Conservation (phyloP, 1,139 yeast species). For the Suhomyces bokatorum region DNA sequence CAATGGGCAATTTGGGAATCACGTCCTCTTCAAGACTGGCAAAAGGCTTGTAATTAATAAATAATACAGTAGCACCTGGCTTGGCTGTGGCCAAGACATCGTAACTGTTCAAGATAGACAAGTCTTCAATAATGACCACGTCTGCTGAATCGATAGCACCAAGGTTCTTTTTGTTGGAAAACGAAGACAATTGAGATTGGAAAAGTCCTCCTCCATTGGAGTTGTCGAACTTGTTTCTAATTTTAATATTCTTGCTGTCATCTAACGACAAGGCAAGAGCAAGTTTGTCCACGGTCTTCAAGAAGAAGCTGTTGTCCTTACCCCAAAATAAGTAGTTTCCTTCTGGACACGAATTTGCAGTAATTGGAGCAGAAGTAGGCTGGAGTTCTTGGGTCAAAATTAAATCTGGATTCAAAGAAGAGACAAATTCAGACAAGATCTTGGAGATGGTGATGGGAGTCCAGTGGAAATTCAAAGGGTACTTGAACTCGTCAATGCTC, state of each 20-base stretch:
- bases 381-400: constrained; percentile 15
- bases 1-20: constrained; percentile 51
- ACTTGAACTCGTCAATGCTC: constrained; percentile 52
- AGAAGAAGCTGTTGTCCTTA: constrained; percentile 56
- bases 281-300: constrained; percentile 62
- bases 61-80: constrained; percentile 56
- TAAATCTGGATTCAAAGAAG: constrained; percentile 32
- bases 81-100: constrained; percentile 64
- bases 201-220: constrained; percentile 79
- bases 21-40: constrained; percentile 44
- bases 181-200: constrained; percentile 68
- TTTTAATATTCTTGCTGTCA: constrained; percentile 51
- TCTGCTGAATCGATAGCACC: constrained; percentile 57
- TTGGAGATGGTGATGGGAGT: constrained; percentile 55
- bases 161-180: constrained; percentile 22
- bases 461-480: constrained; percentile 56
- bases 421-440: constrained; percentile 47
- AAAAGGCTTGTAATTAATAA: constrained; percentile 44
- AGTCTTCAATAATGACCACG: constrained; percentile 63
- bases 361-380: constrained; percentile 12
- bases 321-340: constrained; percentile 69
- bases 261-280: constrained; percentile 75
- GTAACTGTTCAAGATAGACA: constrained; percentile 51
- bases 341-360: constrained; percentile 46
- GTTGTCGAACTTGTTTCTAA: constrained; percentile 72